Evolutionary conservation across 805 yeast species (phyloP), one percentile per base, ranked within the genome.

Genomic region (Myxozyma neotropica): DNA sequence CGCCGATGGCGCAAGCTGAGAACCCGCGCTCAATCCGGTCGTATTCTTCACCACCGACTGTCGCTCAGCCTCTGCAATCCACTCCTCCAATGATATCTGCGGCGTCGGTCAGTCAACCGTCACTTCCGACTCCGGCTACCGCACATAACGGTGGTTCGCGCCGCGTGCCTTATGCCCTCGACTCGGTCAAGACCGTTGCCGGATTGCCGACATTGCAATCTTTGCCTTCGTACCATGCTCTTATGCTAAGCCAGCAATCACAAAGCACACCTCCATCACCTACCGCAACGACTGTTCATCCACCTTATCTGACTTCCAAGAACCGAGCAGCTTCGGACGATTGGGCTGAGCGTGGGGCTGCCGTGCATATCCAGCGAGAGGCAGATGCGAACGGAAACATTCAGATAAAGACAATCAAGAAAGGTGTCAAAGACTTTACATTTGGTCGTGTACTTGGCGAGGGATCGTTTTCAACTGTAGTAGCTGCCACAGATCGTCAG

Each of bases 381-480:
- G 68, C 70, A 13, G 81, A 80, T 56, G 74, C 75, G 31, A 67
- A 72, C 13, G 89, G 89, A 10, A 75, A 82, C 70, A 73, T 76
- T 4, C 74, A 72, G 68, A 86, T 81, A 59, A 80, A 76, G 70
- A 76, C 80, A 55, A 83, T 78, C 46, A 81, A 73, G 53, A 77
- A 77, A 63, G 78, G 80, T 21, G 95, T 90, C 12, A 83, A 85
- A 65, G 99, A 94, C 71, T 94, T 92, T 73, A 87, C 85, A 63
- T 90, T 94, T 71, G 95, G 96, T 8, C 84, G 89, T 17, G 84
- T 87, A 45, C 81, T 94, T 24, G 99, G 99, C 4, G 96, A 90
- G 71, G 99, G 99, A 0, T 90, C 97, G 6, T 94, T 93, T 71
- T 92, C 98, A 10, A 89, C 95, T 4, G 99, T 93, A 8, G 89